These are phyloP conservation scores for Datura wrightii DNA, from an alignment of 257 asterid genomes.

Conservation along the genomic window DNA sequence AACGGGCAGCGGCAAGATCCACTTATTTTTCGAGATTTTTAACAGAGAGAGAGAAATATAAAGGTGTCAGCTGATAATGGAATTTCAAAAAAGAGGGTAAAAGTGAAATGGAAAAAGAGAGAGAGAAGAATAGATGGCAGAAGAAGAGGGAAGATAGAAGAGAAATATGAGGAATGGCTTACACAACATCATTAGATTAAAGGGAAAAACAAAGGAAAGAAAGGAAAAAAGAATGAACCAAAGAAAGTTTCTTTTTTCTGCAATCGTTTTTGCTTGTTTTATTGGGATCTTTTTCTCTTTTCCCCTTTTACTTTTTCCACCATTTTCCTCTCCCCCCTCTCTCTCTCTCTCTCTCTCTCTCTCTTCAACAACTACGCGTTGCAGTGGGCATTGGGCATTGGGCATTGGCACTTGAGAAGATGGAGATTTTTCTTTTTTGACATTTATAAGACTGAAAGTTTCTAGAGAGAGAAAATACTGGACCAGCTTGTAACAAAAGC, in stretches of 20 bases:
- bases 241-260: slow-evolving; percentile 8
- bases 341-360: not conserved
- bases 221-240: not conserved
- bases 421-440: not conserved
- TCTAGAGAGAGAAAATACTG: slow-evolving; percentile 1
- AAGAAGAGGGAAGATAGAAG: slow-evolving; percentile 47
- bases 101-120: slow-evolving; percentile 29
- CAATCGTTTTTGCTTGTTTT: slow-evolving; percentile 17
- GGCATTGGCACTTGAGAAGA: not conserved
- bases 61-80: slow-evolving; percentile 35
- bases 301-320: not conserved
- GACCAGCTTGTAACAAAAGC: not conserved
- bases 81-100: slow-evolving; percentile 29
- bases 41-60: slow-evolving; percentile 30
- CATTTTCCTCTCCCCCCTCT: not conserved
- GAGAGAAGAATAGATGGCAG: slow-evolving; percentile 37
- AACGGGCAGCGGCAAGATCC: slow-evolving; percentile 29
- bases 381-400: not conserved
- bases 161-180: slow-evolving; percentile 48
- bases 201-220: not conserved
- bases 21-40: slow-evolving; percentile 23
- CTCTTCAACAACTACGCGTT: slow-evolving; percentile 19
- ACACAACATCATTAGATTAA: slow-evolving; percentile 31
- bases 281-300: slow-evolving; percentile 17
- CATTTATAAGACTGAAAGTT: not conserved